Evolutionary conservation across 192 early-diverging fungal genomes (phyloP).

Genomic region (Chytriomyces confervae): DNA sequence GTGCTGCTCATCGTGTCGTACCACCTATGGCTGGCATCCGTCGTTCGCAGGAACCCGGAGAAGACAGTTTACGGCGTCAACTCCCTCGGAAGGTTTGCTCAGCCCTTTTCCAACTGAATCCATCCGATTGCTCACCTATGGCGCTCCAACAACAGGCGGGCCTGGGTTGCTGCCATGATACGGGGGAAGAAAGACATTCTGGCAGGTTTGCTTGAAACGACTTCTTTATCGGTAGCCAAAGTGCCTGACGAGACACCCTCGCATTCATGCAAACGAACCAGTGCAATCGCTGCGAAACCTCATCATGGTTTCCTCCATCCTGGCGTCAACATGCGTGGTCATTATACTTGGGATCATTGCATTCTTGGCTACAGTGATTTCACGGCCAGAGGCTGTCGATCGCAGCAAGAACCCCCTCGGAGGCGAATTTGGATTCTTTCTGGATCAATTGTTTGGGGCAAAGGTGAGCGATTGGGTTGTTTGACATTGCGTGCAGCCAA

Average conservation of each 20-base stretch:
- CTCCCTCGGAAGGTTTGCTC: constrained; percentile 28
- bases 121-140: too few relatives aligned
- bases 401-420: constrained; percentile 18
- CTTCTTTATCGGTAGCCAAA: too few relatives aligned
- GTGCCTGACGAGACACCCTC: too few relatives aligned
- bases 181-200: constrained; percentile 46
- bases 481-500: constrained; percentile 6
- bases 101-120: too few relatives aligned
- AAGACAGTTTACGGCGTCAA: constrained; percentile 50
- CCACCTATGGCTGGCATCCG: constrained; percentile 38
- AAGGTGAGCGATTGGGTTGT: constrained; percentile 19
- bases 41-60: constrained; percentile 27
- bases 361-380: constrained; percentile 40
- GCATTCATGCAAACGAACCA: too few relatives aligned
- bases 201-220: too few relatives aligned
- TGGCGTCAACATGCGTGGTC: constrained; percentile 42
- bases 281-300: constrained; percentile 52
- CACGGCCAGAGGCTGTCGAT: constrained; percentile 8
- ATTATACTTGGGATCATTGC: constrained; percentile 41
- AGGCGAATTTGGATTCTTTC: constrained; percentile 22
- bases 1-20: constrained; percentile 29
- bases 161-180: constrained; percentile 52
- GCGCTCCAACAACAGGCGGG: neutral
- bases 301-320: constrained; percentile 50
- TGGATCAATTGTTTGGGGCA: constrained; percentile 31